phyloP scores from a whole-genome alignment of 805 yeast genomes.

The Brettanomyces sp. region DNA sequence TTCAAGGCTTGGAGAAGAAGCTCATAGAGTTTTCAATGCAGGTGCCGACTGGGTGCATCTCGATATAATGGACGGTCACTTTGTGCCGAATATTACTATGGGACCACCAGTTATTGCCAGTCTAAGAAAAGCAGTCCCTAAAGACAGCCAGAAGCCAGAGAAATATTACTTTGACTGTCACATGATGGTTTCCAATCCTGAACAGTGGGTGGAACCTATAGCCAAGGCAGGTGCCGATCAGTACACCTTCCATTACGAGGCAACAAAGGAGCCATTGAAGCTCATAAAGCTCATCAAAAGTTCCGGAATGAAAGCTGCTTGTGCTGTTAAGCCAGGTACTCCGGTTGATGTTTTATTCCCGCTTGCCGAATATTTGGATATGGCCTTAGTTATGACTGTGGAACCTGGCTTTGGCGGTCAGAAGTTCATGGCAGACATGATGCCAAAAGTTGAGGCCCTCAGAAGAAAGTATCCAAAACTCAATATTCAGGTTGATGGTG shows the following conservation, averaged over 20 bases:
- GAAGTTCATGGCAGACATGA: slow-evolving; percentile 89
- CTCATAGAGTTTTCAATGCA: slow-evolving; percentile 67
- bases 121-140: slow-evolving; percentile 69
- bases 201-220: slow-evolving; percentile 86
- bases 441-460: slow-evolving; percentile 83
- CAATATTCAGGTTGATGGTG: slow-evolving; percentile 96
- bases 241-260: slow-evolving; percentile 93
- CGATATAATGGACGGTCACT: slow-evolving; percentile 98
- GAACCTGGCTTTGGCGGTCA: slow-evolving; percentile 99
- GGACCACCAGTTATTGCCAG: slow-evolving; percentile 86
- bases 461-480: slow-evolving; percentile 67
- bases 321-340: slow-evolving; percentile 92
- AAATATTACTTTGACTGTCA: slow-evolving; percentile 77
- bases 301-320: slow-evolving; percentile 85
- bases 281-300: slow-evolving; percentile 68
- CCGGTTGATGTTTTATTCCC: slow-evolving; percentile 75
- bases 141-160: slow-evolving; percentile 19
- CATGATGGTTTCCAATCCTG: slow-evolving; percentile 94
- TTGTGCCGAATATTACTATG: slow-evolving; percentile 91
- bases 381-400: slow-evolving; percentile 97
- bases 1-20: slow-evolving; percentile 79
- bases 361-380: slow-evolving; percentile 69
- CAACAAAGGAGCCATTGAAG: slow-evolving; percentile 68
- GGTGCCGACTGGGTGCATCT: slow-evolving; percentile 97
- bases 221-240: slow-evolving; percentile 94